phyloP scores from a whole-genome alignment of 805 yeast genomes.

The Metschnikowia dekortorum region DNA sequence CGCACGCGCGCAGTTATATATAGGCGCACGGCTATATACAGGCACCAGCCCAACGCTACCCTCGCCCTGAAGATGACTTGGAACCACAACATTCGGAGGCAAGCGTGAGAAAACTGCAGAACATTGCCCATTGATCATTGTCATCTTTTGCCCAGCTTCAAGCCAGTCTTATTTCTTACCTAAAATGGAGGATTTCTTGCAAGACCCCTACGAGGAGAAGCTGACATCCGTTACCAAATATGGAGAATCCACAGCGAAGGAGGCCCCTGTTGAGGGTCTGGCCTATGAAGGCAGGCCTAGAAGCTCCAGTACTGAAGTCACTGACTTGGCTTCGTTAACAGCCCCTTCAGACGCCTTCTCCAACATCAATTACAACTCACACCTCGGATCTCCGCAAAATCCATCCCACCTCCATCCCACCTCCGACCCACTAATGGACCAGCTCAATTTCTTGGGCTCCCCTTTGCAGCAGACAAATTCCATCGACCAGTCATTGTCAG shows the following conservation, averaged over 20 bases:
- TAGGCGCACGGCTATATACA: neutral
- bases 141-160: neutral
- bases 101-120: neutral
- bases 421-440: slow-evolving; percentile 14
- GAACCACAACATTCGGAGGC: neutral
- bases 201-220: slow-evolving; percentile 10
- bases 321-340: neutral
- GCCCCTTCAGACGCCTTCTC: neutral
- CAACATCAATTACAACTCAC: neutral
- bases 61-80: neutral
- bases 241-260: neutral
- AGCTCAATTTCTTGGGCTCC: slow-evolving; percentile 16
- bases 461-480: slow-evolving; percentile 12
- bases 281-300: neutral
- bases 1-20: neutral
- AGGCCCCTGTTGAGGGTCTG: neutral
- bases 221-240: neutral
- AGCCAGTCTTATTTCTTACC: neutral
- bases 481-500: slow-evolving; percentile 6
- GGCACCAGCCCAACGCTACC: neutral
- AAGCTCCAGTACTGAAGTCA: neutral
- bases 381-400: neutral
- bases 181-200: slow-evolving; percentile 10
- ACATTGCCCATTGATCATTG: neutral
- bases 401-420: neutral